Conservation (phyloP, 306 rosid species). For the Corylus avellana region DNA sequence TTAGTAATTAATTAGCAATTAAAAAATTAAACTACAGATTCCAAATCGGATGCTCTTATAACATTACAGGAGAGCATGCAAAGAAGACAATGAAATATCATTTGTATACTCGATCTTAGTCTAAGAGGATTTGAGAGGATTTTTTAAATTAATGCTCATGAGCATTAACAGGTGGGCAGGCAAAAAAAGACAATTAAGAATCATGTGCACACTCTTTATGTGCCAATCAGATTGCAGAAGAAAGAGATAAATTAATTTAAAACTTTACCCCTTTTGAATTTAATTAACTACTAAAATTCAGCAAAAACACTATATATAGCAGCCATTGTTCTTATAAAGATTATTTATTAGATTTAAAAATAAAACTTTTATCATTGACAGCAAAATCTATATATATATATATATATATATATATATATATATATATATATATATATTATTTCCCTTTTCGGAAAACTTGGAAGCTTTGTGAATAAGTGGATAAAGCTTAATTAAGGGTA, state of each 20-base stretch:
- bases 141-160: not conserved
- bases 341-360: not conserved
- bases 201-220: not conserved
- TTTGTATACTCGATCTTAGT: not conserved
- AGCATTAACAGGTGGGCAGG: not conserved
- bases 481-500: too few relatives aligned
- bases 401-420: too few relatives aligned
- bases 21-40: slow-evolving; percentile 25
- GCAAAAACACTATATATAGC: not conserved
- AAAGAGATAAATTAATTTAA: not conserved
- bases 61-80: slow-evolving; percentile 22
- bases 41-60: slow-evolving; percentile 28
- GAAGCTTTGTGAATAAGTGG: too few relatives aligned
- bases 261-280: too few relatives aligned
- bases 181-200: slow-evolving; percentile 6
- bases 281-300: too few relatives aligned
- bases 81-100: slow-evolving; percentile 3
- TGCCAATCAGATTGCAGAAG: not conserved
- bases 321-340: not conserved
- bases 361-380: not conserved
- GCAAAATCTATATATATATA: too few relatives aligned
- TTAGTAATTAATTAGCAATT: slow-evolving; percentile 2
- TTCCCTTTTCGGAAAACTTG: too few relatives aligned
- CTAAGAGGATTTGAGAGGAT: not conserved
- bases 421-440: too few relatives aligned